These are phyloP conservation scores for Aspergillus tamarii DNA, from an alignment of 2,329 filamentous ascomycete species.

Conservation along the genomic window DNA sequence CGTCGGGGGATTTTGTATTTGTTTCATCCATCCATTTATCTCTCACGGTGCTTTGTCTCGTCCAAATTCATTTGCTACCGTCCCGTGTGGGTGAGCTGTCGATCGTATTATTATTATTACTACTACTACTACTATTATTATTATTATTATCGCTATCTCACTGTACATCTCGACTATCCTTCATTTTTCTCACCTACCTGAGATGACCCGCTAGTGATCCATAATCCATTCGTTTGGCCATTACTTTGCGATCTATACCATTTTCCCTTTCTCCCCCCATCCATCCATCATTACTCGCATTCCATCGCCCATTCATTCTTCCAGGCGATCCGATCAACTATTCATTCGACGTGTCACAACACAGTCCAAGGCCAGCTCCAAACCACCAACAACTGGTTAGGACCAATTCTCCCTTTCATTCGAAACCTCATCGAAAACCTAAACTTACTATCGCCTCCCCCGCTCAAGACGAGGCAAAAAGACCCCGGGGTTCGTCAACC, in stretches of 20 bases:
- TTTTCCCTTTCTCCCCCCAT: too few species aligned
- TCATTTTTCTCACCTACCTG: background rate
- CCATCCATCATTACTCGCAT: background rate
- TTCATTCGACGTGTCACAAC: conserved; percentile 5
- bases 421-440: background rate
- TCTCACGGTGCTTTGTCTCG: background rate
- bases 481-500: background rate
- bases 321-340: too few species aligned
- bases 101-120: background rate
- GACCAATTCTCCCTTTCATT: background rate
- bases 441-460: too few species aligned
- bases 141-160: background rate
- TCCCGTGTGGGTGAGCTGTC: conserved; percentile 2
- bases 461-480: background rate
- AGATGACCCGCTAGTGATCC: background rate
- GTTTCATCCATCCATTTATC: background rate
- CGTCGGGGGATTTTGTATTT: background rate
- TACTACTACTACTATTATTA: background rate
- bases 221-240: background rate
- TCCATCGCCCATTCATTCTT: background rate
- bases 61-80: conserved; percentile 1
- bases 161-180: background rate
- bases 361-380: background rate
- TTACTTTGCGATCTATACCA: background rate
- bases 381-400: background rate